These are phyloP conservation scores for Piper betle DNA, from an alignment of 164 flowering plant species.

Conservation along the genomic window DNA sequence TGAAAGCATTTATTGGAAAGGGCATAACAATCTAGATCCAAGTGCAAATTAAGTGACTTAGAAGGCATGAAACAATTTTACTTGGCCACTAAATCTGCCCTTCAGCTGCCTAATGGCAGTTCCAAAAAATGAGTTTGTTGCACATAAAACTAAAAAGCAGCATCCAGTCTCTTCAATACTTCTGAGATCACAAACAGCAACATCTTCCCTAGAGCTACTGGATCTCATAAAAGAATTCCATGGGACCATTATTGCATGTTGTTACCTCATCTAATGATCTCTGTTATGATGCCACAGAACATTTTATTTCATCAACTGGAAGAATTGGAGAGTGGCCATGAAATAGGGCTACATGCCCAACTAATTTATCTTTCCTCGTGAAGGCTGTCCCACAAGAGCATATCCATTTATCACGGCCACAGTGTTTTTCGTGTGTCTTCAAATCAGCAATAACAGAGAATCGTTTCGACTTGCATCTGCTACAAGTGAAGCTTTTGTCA, in stretches of 20 bases:
- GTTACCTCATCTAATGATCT: too few species aligned
- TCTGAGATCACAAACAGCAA: slow-evolving; percentile 29
- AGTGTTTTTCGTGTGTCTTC: slow-evolving; percentile 87
- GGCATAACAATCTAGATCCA: too few species aligned
- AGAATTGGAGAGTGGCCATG: too few species aligned
- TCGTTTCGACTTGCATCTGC: slow-evolving; percentile 70
- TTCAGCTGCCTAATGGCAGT: slow-evolving; percentile 54
- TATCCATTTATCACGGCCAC: slow-evolving; percentile 78
- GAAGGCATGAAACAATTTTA: too few species aligned
- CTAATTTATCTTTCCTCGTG: slow-evolving; percentile 89
- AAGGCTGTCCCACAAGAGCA: slow-evolving; percentile 94
- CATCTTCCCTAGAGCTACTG: slow-evolving; percentile 12
- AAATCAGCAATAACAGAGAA: slow-evolving; percentile 86
- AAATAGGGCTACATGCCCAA: slow-evolving; percentile 82
- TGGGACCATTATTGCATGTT: too few species aligned
- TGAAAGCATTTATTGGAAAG: too few species aligned
- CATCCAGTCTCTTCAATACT: slow-evolving; percentile 28
- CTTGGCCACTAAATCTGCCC: too few species aligned
- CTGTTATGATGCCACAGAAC: too few species aligned
- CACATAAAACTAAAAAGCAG: slow-evolving; percentile 55
- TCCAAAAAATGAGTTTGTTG: slow-evolving; percentile 47
- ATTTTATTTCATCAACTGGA: too few species aligned
- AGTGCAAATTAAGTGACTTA: too few species aligned
- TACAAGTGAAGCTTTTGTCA: slow-evolving; percentile 72
- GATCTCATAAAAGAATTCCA: slow-evolving; percentile 29